Conservation (phyloP, 768 basidiomycete genomes). For the Amylocystis lapponica region DNA sequence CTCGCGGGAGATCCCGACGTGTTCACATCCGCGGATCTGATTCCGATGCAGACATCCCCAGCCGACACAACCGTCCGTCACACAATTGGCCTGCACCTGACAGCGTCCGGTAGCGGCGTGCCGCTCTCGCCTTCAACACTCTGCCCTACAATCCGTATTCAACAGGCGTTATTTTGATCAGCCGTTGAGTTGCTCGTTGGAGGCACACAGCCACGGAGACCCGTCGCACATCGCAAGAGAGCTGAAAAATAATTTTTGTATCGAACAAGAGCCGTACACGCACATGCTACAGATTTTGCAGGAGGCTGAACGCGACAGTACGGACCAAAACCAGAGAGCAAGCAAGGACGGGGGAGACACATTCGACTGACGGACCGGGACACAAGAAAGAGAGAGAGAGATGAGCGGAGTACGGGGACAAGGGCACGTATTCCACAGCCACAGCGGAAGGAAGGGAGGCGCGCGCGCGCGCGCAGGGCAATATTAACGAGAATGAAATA, state of each 20-base stretch:
- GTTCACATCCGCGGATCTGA: too few relatives aligned
- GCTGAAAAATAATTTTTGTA: constrained; percentile 18
- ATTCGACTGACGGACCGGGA: constrained; percentile 7
- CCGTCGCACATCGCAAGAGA: not conserved
- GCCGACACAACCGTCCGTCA: too few relatives aligned
- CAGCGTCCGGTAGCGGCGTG: too few relatives aligned
- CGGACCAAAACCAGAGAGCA: constrained; percentile 18
- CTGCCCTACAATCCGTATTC: too few relatives aligned
- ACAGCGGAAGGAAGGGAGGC: constrained; percentile 3
- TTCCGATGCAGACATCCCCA: too few relatives aligned
- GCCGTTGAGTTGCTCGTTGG: too few relatives aligned
- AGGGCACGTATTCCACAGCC: constrained; percentile 6
- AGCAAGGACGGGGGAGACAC: constrained; percentile 10
- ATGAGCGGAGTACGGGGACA: constrained; percentile 7
- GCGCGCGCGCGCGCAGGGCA: constrained; percentile 5
- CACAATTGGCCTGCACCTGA: too few relatives aligned
- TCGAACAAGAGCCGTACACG: constrained; percentile 33
- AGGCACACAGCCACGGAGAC: too few relatives aligned
- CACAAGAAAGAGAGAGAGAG: constrained; percentile 12
- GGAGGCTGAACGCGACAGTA: constrained; percentile 22
- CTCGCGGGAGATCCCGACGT: too few relatives aligned
- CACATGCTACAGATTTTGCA: constrained; percentile 37
- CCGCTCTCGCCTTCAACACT: too few relatives aligned
- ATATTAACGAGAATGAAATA: constrained; percentile 21
- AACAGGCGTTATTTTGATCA: too few relatives aligned